Evolutionary conservation across 345 rosid genomes (phyloP).

Genomic region (Conringia planisiliqua): DNA sequence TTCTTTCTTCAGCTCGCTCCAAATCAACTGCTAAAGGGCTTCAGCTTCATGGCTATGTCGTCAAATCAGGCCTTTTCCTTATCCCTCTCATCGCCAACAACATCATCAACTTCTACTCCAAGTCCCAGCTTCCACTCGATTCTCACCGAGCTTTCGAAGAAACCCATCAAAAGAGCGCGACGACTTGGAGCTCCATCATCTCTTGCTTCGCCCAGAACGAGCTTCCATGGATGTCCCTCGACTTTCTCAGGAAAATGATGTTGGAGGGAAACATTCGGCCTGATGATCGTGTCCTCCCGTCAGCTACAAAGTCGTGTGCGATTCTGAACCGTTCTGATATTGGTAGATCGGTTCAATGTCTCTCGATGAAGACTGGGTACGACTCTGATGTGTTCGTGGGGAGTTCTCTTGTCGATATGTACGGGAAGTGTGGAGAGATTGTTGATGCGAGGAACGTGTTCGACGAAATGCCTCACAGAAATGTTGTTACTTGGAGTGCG

Average conservation of each 20-base stretch:
- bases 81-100: slow-evolving; percentile 72
- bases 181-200: slow-evolving; percentile 90
- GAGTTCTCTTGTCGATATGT: slow-evolving; percentile 86
- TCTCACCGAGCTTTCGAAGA: slow-evolving; percentile 65
- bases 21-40: slow-evolving; percentile 56
- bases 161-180: slow-evolving; percentile 40
- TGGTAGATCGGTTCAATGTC: slow-evolving; percentile 60
- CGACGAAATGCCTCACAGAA: slow-evolving; percentile 78
- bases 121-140: slow-evolving; percentile 56
- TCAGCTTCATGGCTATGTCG: slow-evolving; percentile 69
- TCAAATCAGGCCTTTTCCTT: slow-evolving; percentile 61
- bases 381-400: slow-evolving; percentile 70
- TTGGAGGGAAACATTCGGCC: slow-evolving; percentile 37
- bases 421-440: slow-evolving; percentile 66
- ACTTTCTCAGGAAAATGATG: slow-evolving; percentile 63
- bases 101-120: slow-evolving; percentile 89
- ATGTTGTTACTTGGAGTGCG: slow-evolving; percentile 94
- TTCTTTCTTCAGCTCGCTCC: slow-evolving; percentile 54
- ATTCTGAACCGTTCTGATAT: slow-evolving; percentile 52
- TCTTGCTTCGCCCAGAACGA: slow-evolving; percentile 84
- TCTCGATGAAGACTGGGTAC: slow-evolving; percentile 59
- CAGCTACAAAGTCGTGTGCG: slow-evolving; percentile 72
- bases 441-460: slow-evolving; percentile 60
- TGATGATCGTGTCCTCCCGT: slow-evolving; percentile 77
- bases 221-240: slow-evolving; percentile 63